Conservation (phyloP, 352 stramenopile genomes). For the Phytophthora cactorum region DNA sequence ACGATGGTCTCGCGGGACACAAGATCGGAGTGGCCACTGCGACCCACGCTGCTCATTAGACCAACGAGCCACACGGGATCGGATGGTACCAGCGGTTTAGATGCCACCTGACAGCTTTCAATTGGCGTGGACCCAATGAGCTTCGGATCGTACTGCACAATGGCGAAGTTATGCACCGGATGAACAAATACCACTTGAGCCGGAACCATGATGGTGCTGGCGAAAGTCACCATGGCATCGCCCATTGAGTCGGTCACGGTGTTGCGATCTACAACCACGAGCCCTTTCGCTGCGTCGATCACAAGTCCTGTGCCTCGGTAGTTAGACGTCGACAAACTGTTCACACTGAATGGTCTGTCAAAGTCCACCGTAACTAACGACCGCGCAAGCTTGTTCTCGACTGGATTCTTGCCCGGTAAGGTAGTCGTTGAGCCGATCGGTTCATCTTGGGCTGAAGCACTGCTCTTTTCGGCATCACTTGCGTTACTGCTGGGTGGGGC, state of each 20-base stretch:
- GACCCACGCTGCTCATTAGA: conserved; percentile 82
- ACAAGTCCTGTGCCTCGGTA: conserved; percentile 90
- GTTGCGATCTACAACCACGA: conserved; percentile 93
- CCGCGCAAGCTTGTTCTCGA: conserved; percentile 83
- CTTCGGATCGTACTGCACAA: conserved; percentile 92
- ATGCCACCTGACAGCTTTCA: conserved; percentile 76
- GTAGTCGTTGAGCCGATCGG: conserved; percentile 80
- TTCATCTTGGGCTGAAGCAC: conserved; percentile 24
- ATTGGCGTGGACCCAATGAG: conserved; percentile 86
- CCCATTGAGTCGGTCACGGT: conserved; percentile 91
- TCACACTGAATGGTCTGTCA: conserved; percentile 86
- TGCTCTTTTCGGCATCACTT: conserved; percentile 6
- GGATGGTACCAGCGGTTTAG: conserved; percentile 63
- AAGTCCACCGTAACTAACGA: conserved; percentile 89
- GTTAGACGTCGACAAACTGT: conserved; percentile 86
- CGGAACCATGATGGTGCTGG: conserved; percentile 89
- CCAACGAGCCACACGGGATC: conserved; percentile 88
- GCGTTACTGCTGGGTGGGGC: conserved; percentile 23
- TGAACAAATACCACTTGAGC: conserved; percentile 92
- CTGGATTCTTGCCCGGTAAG: conserved; percentile 80
- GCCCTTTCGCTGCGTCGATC: conserved; percentile 83
- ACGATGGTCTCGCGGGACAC: conserved; percentile 89
- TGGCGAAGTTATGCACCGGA: conserved; percentile 93
- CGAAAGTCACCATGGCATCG: conserved; percentile 91
- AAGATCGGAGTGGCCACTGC: conserved; percentile 80